Evolutionary conservation across 2,329 filamentous ascomycete species (phyloP).

Genomic region (Trichoderma sp.): DNA sequence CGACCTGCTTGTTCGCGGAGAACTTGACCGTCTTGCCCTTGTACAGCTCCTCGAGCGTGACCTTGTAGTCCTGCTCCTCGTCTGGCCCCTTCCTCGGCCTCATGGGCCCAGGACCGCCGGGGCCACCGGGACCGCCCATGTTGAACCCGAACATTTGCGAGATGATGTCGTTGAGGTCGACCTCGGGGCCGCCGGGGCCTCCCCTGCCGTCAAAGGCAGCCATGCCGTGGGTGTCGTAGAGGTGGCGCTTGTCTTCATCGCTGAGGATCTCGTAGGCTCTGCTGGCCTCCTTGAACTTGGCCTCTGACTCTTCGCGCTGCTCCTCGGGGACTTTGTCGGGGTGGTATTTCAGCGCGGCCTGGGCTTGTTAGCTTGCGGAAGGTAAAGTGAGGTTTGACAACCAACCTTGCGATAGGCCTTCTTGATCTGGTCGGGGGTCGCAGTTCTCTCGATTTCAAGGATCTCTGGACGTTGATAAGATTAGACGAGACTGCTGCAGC

Average conservation of each 20-base stretch:
- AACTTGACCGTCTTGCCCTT: constrained; percentile 99
- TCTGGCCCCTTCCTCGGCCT: constrained; percentile 73
- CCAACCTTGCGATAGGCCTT: constrained; percentile 92
- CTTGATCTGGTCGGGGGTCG: constrained; percentile 81
- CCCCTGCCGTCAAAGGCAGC: constrained; percentile 83
- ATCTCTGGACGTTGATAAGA: constrained; percentile 59
- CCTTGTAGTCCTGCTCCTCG: constrained; percentile 89
- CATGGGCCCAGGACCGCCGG: constrained; percentile 51
- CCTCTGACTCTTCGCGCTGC: constrained; percentile 80
- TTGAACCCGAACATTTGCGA: constrained; percentile 88
- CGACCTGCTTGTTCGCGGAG: constrained; percentile 88
- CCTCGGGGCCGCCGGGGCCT: constrained; percentile 63
- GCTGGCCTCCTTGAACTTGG: constrained; percentile 88
- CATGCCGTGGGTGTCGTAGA: constrained; percentile 97
- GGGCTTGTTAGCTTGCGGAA: neutral
- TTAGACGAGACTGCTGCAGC: constrained; percentile 8
- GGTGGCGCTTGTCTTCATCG: constrained; percentile 88
- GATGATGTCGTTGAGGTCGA: constrained; percentile 89
- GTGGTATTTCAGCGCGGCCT: constrained; percentile 86
- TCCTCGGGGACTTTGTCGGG: constrained; percentile 93
- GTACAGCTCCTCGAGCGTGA: constrained; percentile 92
- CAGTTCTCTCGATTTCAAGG: constrained; percentile 71
- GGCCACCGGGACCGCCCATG: constrained; percentile 59
- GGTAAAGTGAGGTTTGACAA: constrained; percentile 28
- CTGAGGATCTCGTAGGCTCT: constrained; percentile 97